Base-by-base conservation (phyloP, 202 grass and related monocot genomes). In the Setaria viridis region DNA sequence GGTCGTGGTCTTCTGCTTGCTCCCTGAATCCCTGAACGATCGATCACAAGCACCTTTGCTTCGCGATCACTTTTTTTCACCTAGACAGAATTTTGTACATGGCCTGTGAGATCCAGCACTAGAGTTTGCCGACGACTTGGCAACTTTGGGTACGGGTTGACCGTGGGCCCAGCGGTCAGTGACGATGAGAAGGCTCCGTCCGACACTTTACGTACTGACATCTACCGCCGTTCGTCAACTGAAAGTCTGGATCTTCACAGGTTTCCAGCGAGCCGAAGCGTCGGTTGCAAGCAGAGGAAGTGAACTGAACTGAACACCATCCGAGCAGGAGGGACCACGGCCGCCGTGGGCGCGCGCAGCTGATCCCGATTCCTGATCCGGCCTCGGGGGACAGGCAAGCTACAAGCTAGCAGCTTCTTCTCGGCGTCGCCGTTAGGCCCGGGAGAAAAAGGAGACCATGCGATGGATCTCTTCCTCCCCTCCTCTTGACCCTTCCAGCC, bases 21-120 rank as follows among this genome's bases (percentile, higher is more conserved):
- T 41, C 39, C 39, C 39, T 41, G 39, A 6, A 41, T 41, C 39
- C 39, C 39, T 41, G 39, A 41, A 6, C 5, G 39, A 41, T 41
- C 39, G 39, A 41, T 41, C 39, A 41, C 39, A 41, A 2, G 7
- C 19, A 29, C 69, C 77, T 86, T 67, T 81, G 78, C 78, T 49
- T 68, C 32, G 16, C 15, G 20, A 15, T 43, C 72, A 70, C 79
- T 45, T 82, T 17, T 15, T 16, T 12, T 62, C 25, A 1, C 59
- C 25, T 62, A 2, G 25, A 62, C 25, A 13, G 25, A 6, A 11
- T 6, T 30, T 62, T 32, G 59, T 62, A 32, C 21, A 60, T 25
- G 57, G n/a, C 19, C n/a, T 29, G 8, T 60, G 57, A n/a, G 55
- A 48, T 70, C 41, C 39, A 41, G 39, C 3, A 41, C 4, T 0